Evolutionary conservation across 2,329 filamentous ascomycete species (phyloP), one percentile per base, ranked within the genome.

Genomic region (Hypoxylon sp.): DNA sequence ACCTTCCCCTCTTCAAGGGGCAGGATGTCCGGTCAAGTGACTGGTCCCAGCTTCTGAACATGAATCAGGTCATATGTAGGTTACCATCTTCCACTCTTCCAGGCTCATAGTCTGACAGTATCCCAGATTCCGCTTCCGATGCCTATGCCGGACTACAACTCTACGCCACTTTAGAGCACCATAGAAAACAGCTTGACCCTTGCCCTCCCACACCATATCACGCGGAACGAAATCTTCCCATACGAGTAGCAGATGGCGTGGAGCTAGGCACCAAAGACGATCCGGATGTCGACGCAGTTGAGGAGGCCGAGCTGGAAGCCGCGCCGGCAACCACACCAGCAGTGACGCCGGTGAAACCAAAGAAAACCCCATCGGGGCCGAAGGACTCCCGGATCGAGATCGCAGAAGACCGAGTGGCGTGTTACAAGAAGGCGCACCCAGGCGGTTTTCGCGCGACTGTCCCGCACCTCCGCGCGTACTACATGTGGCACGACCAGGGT

Each of bases 71-170:
- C 15, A 73, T 83, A 47, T 92, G 81, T 94, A 82, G 79, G 89
- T 77, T 38, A 20, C 15, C 8, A 3, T 38, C 20, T 41, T 51
- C 62, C 4, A 45, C 20, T 20, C 27, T 52, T 11, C 29, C 7
- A 15, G 1, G 8, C 42, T 7, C 2, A 33, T 9, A 48, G 65
- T 3, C 73, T 73, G 23, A 74, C 63, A 9, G 47, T 61, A 15
- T 33, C 20, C 15, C 65, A 90, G 88, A 93, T 73, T 87, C 91
- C 8, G 92, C 91, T 10, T 88, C 90, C 0, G 92, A 96, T 72
- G 89, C 91, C 0, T 97, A 97, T 70, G 92, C 90, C 57, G 85
- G 87, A 38, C 75, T 89, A 9, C 88, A 91, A 53, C 77, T 97
- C 1, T 96, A 86, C 68, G 79, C 91, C 58, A 81, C 83, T 1